Base-by-base conservation (phyloP, 2,329 filamentous ascomycete genomes). In the Dryadomyces quercus-mongolicae region DNA sequence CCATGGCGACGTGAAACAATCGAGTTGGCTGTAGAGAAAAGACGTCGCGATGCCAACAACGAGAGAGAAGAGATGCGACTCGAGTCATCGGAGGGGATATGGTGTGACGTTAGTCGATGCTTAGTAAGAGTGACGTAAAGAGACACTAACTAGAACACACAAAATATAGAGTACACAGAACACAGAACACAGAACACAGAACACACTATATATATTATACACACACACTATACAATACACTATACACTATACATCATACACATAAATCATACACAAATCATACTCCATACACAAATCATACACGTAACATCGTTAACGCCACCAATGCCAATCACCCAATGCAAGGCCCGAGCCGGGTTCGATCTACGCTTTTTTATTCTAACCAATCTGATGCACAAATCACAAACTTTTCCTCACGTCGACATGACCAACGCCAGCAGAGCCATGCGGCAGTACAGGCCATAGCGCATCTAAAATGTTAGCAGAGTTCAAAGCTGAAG, bases 371-470 rank as follows among this genome's bases (percentile, higher is more conserved):
- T 54, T 54, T 54, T 54, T 25, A 48, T 22, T 20, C 25, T 31
- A 49, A 12, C n/a, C 36, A n/a, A 38, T 44, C 16, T 18, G 46
- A 31, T n/a, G 9, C 49, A 13, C 34, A 31, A 31, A 21, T 16
- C 49, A 13, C 34, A 31, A 47, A 47, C 45, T 20, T 18, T 34
- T 13, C 15, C 54, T 64, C 54, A 70, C 55, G 61, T 63, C 22
- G 73, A 83, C 86, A 98, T 86, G 70, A 97, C 88, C 69, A 97
- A 76, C 61, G 93, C 93, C 69, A 98, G 78, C 73, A 98, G 73
- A 62, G 93, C 93, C 93, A 98, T 98, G 68, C 93, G 86, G 71
- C 88, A 94, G 78, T 96, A 97, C 64, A 98, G 81, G 63, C 93
- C 93, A 73, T 97, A 96, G 72, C 86, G 83, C 92, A 96, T 96